Evolutionary conservation across 2,329 filamentous ascomycete species (phyloP).

Genomic region (Arachnopeziza araneosa): DNA sequence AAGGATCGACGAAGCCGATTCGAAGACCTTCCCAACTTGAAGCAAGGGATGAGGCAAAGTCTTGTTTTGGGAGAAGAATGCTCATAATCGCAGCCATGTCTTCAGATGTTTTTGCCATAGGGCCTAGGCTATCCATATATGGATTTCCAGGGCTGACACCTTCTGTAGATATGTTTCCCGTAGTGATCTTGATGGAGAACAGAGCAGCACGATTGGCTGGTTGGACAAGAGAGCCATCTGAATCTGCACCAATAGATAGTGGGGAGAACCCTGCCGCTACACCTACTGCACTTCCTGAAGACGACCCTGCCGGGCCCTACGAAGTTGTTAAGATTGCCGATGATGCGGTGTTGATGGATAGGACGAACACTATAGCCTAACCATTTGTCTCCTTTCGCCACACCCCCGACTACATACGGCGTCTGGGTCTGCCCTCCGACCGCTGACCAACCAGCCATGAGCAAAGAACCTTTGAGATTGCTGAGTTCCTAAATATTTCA

Average conservation of each 20-base stretch:
- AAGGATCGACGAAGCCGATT: too few species aligned
- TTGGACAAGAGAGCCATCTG: slow-evolving; percentile 1
- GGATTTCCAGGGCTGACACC: neutral
- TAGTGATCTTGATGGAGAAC: neutral
- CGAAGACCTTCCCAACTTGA: too few species aligned
- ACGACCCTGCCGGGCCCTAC: neutral
- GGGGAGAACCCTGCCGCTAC: neutral
- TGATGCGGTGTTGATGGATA: neutral
- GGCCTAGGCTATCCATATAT: neutral
- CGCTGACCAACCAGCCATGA: neutral
- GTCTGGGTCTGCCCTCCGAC: neutral
- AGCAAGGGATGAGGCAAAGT: neutral
- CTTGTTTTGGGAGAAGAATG: neutral
- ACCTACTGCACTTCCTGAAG: neutral
- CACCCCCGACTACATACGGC: neutral
- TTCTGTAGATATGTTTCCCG: neutral
- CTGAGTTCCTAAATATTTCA: neutral
- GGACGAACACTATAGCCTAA: neutral
- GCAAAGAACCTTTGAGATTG: neutral
- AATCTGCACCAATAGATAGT: neutral
- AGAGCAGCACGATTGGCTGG: neutral
- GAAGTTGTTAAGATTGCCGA: neutral
- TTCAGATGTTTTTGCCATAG: neutral
- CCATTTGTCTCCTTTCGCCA: neutral
- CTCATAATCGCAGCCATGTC: neutral